A percentile compares a stretch with the other conserved stretches of the same genome.
phyloP scores from a whole-genome alignment of 352 stramenopile genomes.

The Phytophthora agathidicida region DNA sequence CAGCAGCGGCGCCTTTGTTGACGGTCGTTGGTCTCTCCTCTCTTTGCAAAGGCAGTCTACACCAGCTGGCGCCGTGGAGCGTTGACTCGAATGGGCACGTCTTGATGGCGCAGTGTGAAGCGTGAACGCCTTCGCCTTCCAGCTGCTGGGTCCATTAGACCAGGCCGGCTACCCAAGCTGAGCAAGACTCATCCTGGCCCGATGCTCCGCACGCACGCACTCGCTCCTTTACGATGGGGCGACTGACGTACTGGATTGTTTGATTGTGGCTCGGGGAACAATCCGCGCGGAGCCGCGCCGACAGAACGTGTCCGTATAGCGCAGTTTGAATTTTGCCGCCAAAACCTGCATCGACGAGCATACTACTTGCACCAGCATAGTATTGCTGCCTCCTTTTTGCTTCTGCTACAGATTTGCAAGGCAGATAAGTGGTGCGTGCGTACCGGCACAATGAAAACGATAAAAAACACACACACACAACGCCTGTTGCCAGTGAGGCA shows the following conservation, averaged over 20 bases:
- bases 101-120: neutral
- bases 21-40: constrained; percentile 15
- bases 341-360: no score
- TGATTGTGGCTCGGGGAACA: constrained; percentile 36
- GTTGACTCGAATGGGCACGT: constrained; percentile 29
- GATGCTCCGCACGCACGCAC: constrained; percentile 29
- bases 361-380: no score
- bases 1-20: neutral
- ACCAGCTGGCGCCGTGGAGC: constrained; percentile 21
- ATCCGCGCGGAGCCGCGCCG: constrained; percentile 1
- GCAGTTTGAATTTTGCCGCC: constrained; percentile 1
- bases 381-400: no score
- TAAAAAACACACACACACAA: no score
- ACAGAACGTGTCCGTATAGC: constrained; percentile 13
- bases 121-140: neutral
- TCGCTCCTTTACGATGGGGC: constrained; percentile 43
- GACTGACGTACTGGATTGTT: constrained; percentile 46
- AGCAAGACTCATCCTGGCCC: constrained; percentile 22
- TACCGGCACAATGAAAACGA: no score
- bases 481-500: no score
- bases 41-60: constrained; percentile 8
- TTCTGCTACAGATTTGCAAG: no score
- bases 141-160: constrained; percentile 21
- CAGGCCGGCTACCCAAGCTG: neutral
- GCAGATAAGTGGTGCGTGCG: no score